These are phyloP conservation scores for Capsella rubella DNA, from an alignment of 441 rosid genomes.

Conservation along the genomic window DNA sequence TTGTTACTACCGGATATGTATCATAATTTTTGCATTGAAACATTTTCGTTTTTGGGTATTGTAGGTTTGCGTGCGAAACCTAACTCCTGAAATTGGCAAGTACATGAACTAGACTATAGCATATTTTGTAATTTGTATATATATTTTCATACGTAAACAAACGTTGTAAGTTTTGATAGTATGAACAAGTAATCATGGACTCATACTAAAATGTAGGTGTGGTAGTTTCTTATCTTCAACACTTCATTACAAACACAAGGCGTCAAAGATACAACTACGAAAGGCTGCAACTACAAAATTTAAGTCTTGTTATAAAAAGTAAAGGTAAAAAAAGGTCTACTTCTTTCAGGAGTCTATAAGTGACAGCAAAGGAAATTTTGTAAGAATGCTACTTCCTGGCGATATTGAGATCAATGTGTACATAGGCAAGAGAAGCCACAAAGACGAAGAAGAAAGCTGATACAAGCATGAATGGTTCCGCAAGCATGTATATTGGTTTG, in stretches of 20 bases:
- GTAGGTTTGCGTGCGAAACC: no score
- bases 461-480: conserved; percentile 91
- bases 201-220: no score
- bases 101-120: no score
- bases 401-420: conserved; percentile 82
- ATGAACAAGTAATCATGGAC: no score
- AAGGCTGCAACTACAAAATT: conserved; percentile 33
- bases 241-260: conserved; percentile 15
- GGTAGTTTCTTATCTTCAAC: neutral
- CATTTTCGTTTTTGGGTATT: neutral
- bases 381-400: conserved; percentile 40
- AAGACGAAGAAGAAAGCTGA: conserved; percentile 82
- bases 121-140: no score
- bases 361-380: conserved; percentile 10
- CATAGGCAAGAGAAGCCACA: conserved; percentile 77
- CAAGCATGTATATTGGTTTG: conserved; percentile 96
- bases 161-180: no score
- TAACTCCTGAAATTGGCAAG: no score
- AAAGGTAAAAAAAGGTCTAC: neutral
- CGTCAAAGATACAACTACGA: conserved; percentile 26
- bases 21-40: conserved; percentile 16
- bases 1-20: conserved; percentile 9
- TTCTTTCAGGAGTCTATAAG: conserved; percentile 16
- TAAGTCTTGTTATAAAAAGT: conserved; percentile 3
- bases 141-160: no score